Evolutionary conservation across 2,329 filamentous ascomycete species (phyloP).

Genomic region (Cercospora berteroae): DNA sequence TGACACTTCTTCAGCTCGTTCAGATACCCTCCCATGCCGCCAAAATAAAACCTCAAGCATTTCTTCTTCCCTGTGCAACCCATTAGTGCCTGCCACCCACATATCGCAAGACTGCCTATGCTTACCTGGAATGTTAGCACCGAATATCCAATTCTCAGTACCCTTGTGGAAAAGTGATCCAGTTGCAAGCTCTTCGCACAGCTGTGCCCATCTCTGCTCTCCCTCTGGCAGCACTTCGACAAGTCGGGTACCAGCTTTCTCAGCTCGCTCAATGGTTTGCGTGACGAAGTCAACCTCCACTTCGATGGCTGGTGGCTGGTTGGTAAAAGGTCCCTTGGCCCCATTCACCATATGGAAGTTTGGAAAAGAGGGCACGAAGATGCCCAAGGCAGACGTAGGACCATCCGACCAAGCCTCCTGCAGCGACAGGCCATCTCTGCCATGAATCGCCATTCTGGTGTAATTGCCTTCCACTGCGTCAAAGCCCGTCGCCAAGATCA

Average conservation of each 20-base stretch:
- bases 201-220: constrained; percentile 30
- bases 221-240: constrained; percentile 34
- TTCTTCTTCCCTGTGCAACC: constrained; percentile 27
- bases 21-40: constrained; percentile 28
- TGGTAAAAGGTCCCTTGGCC: constrained; percentile 43
- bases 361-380: constrained; percentile 37
- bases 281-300: constrained; percentile 35
- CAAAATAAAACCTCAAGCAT: constrained; percentile 30
- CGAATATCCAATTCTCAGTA: constrained; percentile 36
- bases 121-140: constrained; percentile 26
- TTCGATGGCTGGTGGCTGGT: constrained; percentile 40
- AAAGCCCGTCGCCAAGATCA: constrained; percentile 49
- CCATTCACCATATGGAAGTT: constrained; percentile 45
- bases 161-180: constrained; percentile 32
- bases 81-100: not conserved
- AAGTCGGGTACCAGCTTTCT: constrained; percentile 21
- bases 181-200: constrained; percentile 30
- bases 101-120: not conserved
- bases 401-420: constrained; percentile 37
- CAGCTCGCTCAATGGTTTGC: constrained; percentile 25
- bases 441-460: constrained; percentile 35
- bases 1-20: constrained; percentile 24
- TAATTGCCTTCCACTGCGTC: constrained; percentile 42
- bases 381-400: constrained; percentile 40
- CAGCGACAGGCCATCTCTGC: constrained; percentile 32